Base-by-base conservation (phyloP, 1,284 basidiomycete species). In the Ustilago shanxiensis region DNA sequence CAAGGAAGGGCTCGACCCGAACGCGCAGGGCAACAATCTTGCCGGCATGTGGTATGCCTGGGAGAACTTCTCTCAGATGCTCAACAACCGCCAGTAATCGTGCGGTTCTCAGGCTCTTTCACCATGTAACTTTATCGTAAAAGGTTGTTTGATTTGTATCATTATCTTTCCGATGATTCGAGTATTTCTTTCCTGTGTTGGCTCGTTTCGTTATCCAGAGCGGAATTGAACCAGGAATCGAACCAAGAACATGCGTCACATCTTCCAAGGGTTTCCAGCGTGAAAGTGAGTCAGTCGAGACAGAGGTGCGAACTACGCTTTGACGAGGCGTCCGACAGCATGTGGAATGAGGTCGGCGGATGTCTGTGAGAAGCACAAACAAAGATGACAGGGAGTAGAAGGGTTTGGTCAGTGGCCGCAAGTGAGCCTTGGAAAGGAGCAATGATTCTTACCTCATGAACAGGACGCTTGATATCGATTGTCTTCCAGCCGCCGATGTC, bases 21-120 rank as follows among this genome's bases (percentile, higher is more conserved):
- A 54, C 16, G 65, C 62, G 6, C 69, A 77, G 49, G 65, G 66
- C 14, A 77, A 77, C 60, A 73, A 66, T 31, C 37, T 77, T 31
- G 75, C 71, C 1, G 71, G 70, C 3, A 66, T 70, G 66, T 77
- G 75, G 75, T 73, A 64, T 31, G 75, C 75, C 3, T 72, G 66
- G 70, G 75, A 77, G n/a, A 72, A 77, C 60, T 67, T 77, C 50
- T 69, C 66, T n/a, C 75, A 77, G 66, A 77, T 77, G 70, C 75
- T 77, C 75, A 77, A 77, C 71, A 72, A 77, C 54, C 66, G 75
- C 41, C 70, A 77, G 52, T 77, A 51, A 33, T 13, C 14, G 11
- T 24, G 14, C 22, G n/a, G n/a, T n/a, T 10, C 24, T 22, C 7
- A 49, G 6, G 22, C 47, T 49, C 47, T 49, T 8, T 24, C 44